Evolutionary conservation across 164 flowering plant genomes (phyloP).

Genomic region (Liquidambar formosana): DNA sequence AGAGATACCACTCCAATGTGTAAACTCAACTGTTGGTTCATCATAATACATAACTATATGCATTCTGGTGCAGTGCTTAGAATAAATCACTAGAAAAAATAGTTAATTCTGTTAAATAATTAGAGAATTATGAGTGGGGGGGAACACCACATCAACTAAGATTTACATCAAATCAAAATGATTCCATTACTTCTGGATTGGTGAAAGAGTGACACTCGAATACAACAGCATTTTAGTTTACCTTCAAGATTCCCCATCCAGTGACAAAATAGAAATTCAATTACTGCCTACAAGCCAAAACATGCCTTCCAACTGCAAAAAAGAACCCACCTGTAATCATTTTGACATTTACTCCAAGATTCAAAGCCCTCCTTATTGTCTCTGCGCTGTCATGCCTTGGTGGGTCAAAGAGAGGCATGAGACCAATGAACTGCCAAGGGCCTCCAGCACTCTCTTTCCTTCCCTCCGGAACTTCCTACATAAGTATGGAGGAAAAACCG

Average conservation of each 20-base stretch:
- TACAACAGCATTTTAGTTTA: background rate
- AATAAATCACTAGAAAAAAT: too few species aligned
- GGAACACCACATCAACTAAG: too few species aligned
- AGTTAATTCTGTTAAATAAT: too few species aligned
- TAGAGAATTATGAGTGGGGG: too few species aligned
- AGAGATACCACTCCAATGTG: background rate
- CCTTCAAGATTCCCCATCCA: background rate
- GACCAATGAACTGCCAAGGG: conserved; percentile 94
- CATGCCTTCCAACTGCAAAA: background rate
- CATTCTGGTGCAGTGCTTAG: too few species aligned
- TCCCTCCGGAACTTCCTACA: conserved; percentile 96
- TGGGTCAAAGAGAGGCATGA: conserved; percentile 96
- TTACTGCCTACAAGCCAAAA: background rate
- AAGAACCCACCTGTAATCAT: conserved; percentile 83
- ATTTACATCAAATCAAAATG: background rate
- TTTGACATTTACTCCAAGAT: conserved; percentile 96
- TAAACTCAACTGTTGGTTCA: background rate
- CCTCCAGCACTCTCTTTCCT: conserved; percentile 89
- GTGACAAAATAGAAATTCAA: background rate
- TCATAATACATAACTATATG: too few species aligned
- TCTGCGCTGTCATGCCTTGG: conserved; percentile 99
- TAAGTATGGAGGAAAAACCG: background rate
- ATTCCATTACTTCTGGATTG: background rate
- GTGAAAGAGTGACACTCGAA: background rate
- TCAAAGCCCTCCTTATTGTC: conserved; percentile 91